Evolutionary conservation across 2,329 filamentous ascomycete genomes (phyloP), one percentile per base, ranked within the genome.

Genomic region (Tolypocladium guangdongense): DNA sequence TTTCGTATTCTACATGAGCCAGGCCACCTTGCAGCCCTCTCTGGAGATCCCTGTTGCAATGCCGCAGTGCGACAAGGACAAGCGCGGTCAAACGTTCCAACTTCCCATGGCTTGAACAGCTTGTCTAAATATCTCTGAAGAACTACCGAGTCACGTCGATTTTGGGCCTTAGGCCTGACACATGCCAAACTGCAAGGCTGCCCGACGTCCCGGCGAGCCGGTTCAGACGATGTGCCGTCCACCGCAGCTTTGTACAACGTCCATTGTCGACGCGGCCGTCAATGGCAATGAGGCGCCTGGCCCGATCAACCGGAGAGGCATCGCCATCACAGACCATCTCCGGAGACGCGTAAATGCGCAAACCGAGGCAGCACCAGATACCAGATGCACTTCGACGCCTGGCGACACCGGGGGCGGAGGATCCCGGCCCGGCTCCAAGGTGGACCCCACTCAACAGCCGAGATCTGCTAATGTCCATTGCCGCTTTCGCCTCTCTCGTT

Each of bases 331-430:
- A 18, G 4, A 18, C 14, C 8, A 27, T n/a, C 41, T 3, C n/a
- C 37, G 4, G 37, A 4, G 24, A 24, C 6, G 24, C 43, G 43
- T 14, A 12, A 12, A 14, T 33, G 11, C 32, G 11, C 30, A 33
- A 14, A 33, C 32, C 32, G 32, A 33, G 32, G 33, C 33, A 35
- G 33, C 33, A 35, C 33, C 33, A 35, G 12, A 35, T 35, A 12
- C 12, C n/a, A n/a, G n/a, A n/a, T n/a, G n/a, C n/a, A n/a, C n/a
- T n/a, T n/a, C n/a, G n/a, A n/a, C n/a, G n/a, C n/a, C n/a, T n/a
- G n/a, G n/a, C n/a, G n/a, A n/a, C n/a, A n/a, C n/a, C n/a, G 57
- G 59, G 52, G 60, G 56, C 59, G 63, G 63, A 64, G 56, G 55
- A 60, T 59, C 60, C 59, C 58, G 57, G 56, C 52, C 57, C 52